Evolutionary conservation across 768 basidiomycete species (phyloP), one percentile per base, ranked within the genome.

Genomic region (Lentinus brumalis): DNA sequence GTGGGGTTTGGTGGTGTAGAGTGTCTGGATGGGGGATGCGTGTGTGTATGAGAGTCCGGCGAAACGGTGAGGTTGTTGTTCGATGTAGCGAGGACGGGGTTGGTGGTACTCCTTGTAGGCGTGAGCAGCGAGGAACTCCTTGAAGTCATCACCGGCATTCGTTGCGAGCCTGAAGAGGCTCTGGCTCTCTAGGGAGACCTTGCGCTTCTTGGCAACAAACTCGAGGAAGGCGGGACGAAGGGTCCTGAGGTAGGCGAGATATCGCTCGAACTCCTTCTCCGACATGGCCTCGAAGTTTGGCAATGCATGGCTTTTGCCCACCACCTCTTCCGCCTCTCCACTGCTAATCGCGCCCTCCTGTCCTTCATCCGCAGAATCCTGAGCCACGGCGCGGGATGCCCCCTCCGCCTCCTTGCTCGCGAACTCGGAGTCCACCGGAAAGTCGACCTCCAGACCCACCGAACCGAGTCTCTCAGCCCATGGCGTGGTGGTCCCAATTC

Each of bases 281-380:
- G 79, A 73, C 89, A 93, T 92, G 39, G 81, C 78, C 26, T 82
- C 68, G 64, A 87, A 73, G 68, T 90, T 91, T 1, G 77, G 79
- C 6, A 66, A 50, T 4, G 67, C 67, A 26, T 38, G 3, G 46
- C 50, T 64, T 53, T 40, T 35, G 21, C 26, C 29, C 46, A 15
- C 5, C 26, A 35, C 46, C 45, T 53, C 60, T 26, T 65, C 57
- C 49, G 59, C 53, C 26, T 38, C 44, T 32, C 18, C 16, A 30
- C 40, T 58, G 45, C 52, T 62, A 60, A 21, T 21, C 44, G 30
- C 49, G 16, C 53, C 50, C 64, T 63, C 60, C 54, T 53, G 30
- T 46, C 10, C 40, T 18, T 51, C 53, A 49, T 59, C 54, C 39
- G 57, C 50, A 12, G 49, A 49, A 21, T 50, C 50, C 35, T 31